Conservation (phyloP, 352 stramenopile genomes). For the Phytophthora ohioensis region DNA sequence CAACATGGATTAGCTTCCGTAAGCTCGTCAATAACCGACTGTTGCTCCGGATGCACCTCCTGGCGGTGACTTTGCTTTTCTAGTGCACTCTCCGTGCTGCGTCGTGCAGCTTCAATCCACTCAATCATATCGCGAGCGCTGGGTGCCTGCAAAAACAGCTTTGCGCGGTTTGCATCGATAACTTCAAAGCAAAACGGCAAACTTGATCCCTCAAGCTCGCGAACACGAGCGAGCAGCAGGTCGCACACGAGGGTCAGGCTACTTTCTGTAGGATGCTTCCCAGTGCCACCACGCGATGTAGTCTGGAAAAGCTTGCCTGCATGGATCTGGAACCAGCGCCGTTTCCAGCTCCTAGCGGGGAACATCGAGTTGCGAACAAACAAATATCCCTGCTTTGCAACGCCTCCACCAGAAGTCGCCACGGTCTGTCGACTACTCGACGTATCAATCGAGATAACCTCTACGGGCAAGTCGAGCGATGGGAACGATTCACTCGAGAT, state of each 20-base stretch:
- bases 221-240: slow-evolving; percentile 83
- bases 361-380: slow-evolving; percentile 90
- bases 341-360: slow-evolving; percentile 85
- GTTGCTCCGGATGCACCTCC: slow-evolving; percentile 84
- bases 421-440: slow-evolving; percentile 55
- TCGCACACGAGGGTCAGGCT: slow-evolving; percentile 84
- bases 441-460: slow-evolving; percentile 82
- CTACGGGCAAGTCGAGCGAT: slow-evolving; percentile 72
- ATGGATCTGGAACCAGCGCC: slow-evolving; percentile 90
- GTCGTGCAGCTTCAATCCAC: slow-evolving; percentile 84
- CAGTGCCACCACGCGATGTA: slow-evolving; percentile 39
- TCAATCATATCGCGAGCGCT: slow-evolving; percentile 80
- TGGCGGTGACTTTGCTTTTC: slow-evolving; percentile 87
- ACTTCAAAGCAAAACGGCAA: slow-evolving; percentile 86
- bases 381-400: slow-evolving; percentile 86
- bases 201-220: slow-evolving; percentile 56
- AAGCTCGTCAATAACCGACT: slow-evolving; percentile 72
- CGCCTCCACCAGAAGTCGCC: slow-evolving; percentile 36
- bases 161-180: slow-evolving; percentile 82
- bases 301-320: slow-evolving; percentile 87
- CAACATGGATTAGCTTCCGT: slow-evolving; percentile 65
- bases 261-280: slow-evolving; percentile 67
- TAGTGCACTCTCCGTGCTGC: slow-evolving; percentile 84
- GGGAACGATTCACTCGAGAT: slow-evolving; percentile 38
- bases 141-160: slow-evolving; percentile 78